Conservation (phyloP, 352 stramenopile species). For the Saprolegnia diclina region DNA sequence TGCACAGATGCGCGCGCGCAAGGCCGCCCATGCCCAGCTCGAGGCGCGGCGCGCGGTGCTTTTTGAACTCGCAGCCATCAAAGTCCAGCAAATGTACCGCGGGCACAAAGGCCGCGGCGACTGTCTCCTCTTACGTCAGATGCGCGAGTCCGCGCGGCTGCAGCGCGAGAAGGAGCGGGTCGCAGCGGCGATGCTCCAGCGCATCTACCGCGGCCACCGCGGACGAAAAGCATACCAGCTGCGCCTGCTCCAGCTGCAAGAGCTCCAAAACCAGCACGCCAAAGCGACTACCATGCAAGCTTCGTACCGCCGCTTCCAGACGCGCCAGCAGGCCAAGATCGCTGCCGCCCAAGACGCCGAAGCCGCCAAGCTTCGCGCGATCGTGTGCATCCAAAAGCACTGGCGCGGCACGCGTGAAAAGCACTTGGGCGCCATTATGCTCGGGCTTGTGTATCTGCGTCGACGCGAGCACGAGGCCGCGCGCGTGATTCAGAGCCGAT, state of each 20-base stretch:
- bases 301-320: slow-evolving; percentile 56
- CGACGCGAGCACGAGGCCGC: slow-evolving; percentile 53
- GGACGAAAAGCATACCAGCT: slow-evolving; percentile 42
- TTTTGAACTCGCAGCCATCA: slow-evolving; percentile 51
- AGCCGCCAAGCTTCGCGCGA: slow-evolving; percentile 43
- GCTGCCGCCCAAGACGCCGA: slow-evolving; percentile 40
- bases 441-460: slow-evolving; percentile 62
- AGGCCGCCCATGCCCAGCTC: slow-evolving; percentile 42
- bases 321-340: slow-evolving; percentile 38
- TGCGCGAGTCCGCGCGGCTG: slow-evolving; percentile 39
- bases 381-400: slow-evolving; percentile 66
- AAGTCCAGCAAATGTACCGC: slow-evolving; percentile 66
- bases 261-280: slow-evolving; percentile 42
- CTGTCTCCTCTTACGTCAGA: slow-evolving; percentile 41
- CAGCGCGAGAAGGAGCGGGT: slow-evolving; percentile 43
- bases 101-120: slow-evolving; percentile 54
- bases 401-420: slow-evolving; percentile 74
- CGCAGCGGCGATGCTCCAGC: slow-evolving; percentile 58
- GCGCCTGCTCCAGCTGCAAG: slow-evolving; percentile 45
- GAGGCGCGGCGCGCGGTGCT: slow-evolving; percentile 50
- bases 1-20: slow-evolving; percentile 38
- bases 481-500: slow-evolving; percentile 51
- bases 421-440: slow-evolving; percentile 59
- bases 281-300: slow-evolving; percentile 59
- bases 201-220: slow-evolving; percentile 64